Base-by-base conservation (phyloP, 148 eudicot species). In the Pouteria glomerata region DNA sequence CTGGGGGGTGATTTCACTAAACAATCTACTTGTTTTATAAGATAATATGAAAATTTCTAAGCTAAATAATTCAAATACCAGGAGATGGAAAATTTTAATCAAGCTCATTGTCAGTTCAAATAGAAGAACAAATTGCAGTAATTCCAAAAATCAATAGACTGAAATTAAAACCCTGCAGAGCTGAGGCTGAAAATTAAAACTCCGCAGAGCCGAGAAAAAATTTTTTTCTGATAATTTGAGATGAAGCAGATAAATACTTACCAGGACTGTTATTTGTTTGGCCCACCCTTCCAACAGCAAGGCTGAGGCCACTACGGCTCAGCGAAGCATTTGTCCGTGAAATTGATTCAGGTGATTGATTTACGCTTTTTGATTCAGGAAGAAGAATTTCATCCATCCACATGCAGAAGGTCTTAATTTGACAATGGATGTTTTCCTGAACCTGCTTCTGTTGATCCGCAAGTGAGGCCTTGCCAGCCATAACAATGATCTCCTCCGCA, bases 391-490 rank as follows among this genome's bases (percentile, higher is more conserved):
- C 90, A 84, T 94, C 91, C 97, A 94, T 89, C 59, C 71, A 65
- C 30, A 58, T 65, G 80, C 91, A 82, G 76, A 94, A 81, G 47
- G 72, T 81, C 76, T 73, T 85, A 13, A 89, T 74, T 73, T 94
- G 97, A 68, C 83, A 79, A 77, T 91, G 92, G 18, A 86, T 82
- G 63, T 94, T 94, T 68, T 94, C 97, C 77, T 94, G 97, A 73
- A 94, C 98, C 74, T 83, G 93, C 59, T 77, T 84, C 67, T 91
- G 85, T 78, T 94, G 98, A 73, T 94, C 96, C 70, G 78, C 82
- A 51, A 91, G 75, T 66, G 91, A 74, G 73, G 98, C 91, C 74
- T 89, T 87, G 69, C 72, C 73, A 64, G 96, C 98, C 85, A 94
- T 78, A 69, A 87, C 90, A 74, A 94, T 89, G 68, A 94, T 89